A percentile compares a stretch with the other conserved stretches of the same genome.
Conservation (phyloP, 768 basidiomycete species). For the Thelephora ganbajun region DNA sequence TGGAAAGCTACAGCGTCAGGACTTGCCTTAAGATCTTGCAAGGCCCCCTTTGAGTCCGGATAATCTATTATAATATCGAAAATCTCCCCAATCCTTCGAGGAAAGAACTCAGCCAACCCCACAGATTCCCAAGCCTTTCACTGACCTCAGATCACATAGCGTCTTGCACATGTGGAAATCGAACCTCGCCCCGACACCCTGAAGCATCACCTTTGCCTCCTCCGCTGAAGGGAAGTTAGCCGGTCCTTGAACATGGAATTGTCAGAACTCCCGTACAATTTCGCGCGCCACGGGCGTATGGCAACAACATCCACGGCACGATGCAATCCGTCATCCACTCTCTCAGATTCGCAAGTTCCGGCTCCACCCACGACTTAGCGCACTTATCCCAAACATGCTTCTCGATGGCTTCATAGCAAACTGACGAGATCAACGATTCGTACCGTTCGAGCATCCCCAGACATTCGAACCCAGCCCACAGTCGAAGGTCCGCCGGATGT, state of each 20-base stretch:
- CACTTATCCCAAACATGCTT: constrained; percentile 52
- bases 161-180: constrained; percentile 92
- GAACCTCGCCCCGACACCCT: constrained; percentile 68
- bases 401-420: constrained; percentile 82
- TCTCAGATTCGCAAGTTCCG: constrained; percentile 45
- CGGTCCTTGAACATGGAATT: background rate
- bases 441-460: constrained; percentile 74
- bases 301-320: constrained; percentile 74
- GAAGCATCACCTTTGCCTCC: constrained; percentile 58
- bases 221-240: constrained; percentile 28
- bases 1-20: background rate
- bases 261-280: constrained; percentile 26
- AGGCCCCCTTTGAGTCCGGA: constrained; percentile 73
- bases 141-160: constrained; percentile 72
- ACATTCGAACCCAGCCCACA: constrained; percentile 51
- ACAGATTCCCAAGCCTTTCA: background rate
- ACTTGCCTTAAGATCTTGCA: constrained; percentile 72
- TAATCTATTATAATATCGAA: constrained; percentile 95
- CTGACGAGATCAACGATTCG: constrained; percentile 68
- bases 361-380: constrained; percentile 52
- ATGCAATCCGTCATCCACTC: constrained; percentile 72
- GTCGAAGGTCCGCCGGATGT: constrained; percentile 17
- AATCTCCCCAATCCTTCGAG: constrained; percentile 59
- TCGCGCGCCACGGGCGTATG: constrained; percentile 57
- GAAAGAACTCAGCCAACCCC: constrained; percentile 1